Conservation (phyloP, 192 early-diverging fungal genomes). For the Powellomyces hirtus region DNA sequence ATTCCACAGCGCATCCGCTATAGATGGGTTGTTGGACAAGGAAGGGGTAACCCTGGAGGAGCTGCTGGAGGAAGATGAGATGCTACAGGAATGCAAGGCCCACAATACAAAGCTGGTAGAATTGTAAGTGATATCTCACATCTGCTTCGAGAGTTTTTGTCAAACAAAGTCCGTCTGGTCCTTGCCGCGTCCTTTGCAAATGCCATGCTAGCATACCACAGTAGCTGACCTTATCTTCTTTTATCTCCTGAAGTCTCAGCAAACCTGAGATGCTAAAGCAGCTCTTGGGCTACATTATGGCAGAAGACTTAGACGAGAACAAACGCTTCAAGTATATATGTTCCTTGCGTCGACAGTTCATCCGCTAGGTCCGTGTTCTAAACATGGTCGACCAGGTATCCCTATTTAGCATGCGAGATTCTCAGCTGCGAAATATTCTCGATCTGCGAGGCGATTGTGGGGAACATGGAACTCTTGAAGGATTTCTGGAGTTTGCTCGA, state of each 20-base stretch:
- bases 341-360: no score
- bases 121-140: slow-evolving; percentile 54
- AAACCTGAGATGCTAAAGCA: slow-evolving; percentile 71
- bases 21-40: slow-evolving; percentile 90
- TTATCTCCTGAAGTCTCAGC: slow-evolving; percentile 56
- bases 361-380: no score
- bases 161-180: neutral
- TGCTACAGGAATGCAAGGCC: slow-evolving; percentile 92
- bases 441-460: slow-evolving; percentile 73
- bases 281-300: slow-evolving; percentile 80
- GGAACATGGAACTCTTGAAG: slow-evolving; percentile 70
- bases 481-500: slow-evolving; percentile 86
- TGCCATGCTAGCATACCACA: neutral
- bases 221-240: neutral
- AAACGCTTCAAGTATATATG: slow-evolving; percentile 73
- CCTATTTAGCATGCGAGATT: slow-evolving; percentile 78
- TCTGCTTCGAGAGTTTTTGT: neutral
- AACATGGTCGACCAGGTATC: slow-evolving; percentile 68
- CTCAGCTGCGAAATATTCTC: slow-evolving; percentile 73
- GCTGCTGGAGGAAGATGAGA: slow-evolving; percentile 85
- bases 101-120: slow-evolving; percentile 89
- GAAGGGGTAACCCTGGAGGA: slow-evolving; percentile 88
- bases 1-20: slow-evolving; percentile 83
- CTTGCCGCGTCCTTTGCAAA: neutral
- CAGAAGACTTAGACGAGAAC: slow-evolving; percentile 78